A percentile compares a stretch with the other conserved stretches of the same genome.
These are phyloP conservation scores for Ganoderma sp. DNA, from an alignment of 1,284 basidiomycete genomes.

Conservation along the genomic window DNA sequence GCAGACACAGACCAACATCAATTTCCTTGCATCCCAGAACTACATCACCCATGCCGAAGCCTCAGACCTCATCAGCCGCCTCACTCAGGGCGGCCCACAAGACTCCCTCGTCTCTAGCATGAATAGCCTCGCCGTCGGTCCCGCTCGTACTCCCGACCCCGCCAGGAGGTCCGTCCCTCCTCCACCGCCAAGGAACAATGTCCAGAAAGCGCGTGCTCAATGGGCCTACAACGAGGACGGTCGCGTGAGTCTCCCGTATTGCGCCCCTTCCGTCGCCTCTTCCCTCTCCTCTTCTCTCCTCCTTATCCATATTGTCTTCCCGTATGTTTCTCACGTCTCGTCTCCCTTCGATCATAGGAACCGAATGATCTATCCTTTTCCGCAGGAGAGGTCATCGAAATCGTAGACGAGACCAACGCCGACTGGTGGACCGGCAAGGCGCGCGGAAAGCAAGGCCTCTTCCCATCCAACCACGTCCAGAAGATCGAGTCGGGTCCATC, in stretches of 20 bases:
- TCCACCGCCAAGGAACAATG: constrained; percentile 38
- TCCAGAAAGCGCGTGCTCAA: constrained; percentile 56
- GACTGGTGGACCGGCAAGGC: constrained; percentile 72
- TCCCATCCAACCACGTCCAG: constrained; percentile 69
- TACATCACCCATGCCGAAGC: constrained; percentile 61
- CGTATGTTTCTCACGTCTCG: not conserved
- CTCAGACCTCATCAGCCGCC: constrained; percentile 55
- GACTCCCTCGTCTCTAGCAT: constrained; percentile 29
- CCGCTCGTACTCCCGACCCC: constrained; percentile 35
- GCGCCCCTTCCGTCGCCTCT: constrained; percentile 12
- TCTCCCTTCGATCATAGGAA: constrained; percentile 48
- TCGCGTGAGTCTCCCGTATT: constrained; percentile 38
- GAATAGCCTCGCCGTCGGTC: constrained; percentile 30
- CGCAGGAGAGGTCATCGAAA: constrained; percentile 62
- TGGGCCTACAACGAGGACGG: constrained; percentile 73
- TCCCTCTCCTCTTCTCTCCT: not conserved
- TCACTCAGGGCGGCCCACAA: constrained; percentile 48
- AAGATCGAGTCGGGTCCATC: constrained; percentile 42
- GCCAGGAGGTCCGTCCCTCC: constrained; percentile 37
- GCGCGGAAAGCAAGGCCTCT: constrained; percentile 64
- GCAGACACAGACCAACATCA: constrained; percentile 67
- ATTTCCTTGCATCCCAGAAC: constrained; percentile 64
- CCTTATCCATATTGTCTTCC: constrained; percentile 4
- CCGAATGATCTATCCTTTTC: constrained; percentile 64
- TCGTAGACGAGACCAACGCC: constrained; percentile 62